Conservation (phyloP, 2,329 filamentous ascomycete genomes). For the Cladosporium sp. region DNA sequence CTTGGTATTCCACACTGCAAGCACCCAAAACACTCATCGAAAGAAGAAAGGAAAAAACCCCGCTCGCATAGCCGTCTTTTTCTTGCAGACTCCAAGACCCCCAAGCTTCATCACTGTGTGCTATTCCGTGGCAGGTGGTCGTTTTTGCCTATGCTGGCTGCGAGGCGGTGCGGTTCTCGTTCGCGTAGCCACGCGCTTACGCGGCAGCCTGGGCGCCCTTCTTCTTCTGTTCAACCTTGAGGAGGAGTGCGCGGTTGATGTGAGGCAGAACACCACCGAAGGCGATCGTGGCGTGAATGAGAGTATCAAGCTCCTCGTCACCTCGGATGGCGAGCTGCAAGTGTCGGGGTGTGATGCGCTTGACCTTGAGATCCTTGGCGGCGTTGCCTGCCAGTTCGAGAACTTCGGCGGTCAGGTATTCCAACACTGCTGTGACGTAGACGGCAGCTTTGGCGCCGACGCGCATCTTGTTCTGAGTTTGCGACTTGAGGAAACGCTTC, state of each 20-base stretch:
- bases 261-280: constrained; percentile 98
- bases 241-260: constrained; percentile 94
- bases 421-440: constrained; percentile 95
- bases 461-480: constrained; percentile 99
- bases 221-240: constrained; percentile 99
- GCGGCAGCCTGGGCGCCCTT: constrained; percentile 56
- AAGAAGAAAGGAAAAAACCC: constrained; percentile 19
- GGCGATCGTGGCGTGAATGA: constrained; percentile 96
- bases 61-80: not conserved
- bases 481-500: constrained; percentile 99
- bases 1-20: constrained; percentile 18
- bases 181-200: not conserved
- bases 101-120: not conserved
- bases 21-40: constrained; percentile 2
- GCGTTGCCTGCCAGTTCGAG: constrained; percentile 97
- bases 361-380: constrained; percentile 99
- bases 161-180: not conserved
- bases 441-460: constrained; percentile 98
- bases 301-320: constrained; percentile 95
- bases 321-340: constrained; percentile 97
- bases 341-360: constrained; percentile 98
- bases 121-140: not conserved
- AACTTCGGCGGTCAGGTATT: constrained; percentile 97
- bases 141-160: not conserved
- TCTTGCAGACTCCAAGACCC: not conserved